Evolutionary conservation across 805 yeast genomes (phyloP).

Genomic region (Cephaloascus fragrans): DNA sequence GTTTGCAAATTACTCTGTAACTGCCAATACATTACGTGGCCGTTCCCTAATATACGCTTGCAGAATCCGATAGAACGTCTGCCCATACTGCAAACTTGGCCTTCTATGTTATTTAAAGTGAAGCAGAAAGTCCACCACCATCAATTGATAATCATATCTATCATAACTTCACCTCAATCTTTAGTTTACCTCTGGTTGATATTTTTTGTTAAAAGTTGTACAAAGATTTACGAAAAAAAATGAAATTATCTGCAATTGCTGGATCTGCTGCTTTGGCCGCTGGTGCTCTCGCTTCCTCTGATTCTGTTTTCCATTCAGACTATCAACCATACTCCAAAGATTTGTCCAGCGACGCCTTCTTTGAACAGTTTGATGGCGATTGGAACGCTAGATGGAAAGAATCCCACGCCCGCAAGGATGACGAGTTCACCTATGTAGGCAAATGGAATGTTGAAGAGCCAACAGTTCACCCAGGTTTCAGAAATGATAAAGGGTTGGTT

Average conservation of each 20-base stretch:
- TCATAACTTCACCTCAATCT: too few species aligned
- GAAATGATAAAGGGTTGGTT: slow-evolving; percentile 67
- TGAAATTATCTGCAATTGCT: slow-evolving; percentile 3
- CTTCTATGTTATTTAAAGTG: too few species aligned
- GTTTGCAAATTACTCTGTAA: too few species aligned
- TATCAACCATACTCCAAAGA: slow-evolving; percentile 24
- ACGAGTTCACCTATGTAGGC: slow-evolving; percentile 55
- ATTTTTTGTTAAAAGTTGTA: too few species aligned
- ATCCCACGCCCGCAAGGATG: slow-evolving; percentile 46
- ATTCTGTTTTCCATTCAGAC: slow-evolving; percentile 14
- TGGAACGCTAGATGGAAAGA: slow-evolving; percentile 42
- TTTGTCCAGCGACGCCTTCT: slow-evolving; percentile 36
- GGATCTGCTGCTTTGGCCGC: slow-evolving; percentile 4
- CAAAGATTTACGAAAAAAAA: too few species aligned
- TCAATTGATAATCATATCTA: too few species aligned
- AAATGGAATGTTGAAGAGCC: slow-evolving; percentile 69
- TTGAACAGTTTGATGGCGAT: slow-evolving; percentile 52
- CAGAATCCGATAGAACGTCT: too few species aligned
- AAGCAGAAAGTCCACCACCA: too few species aligned
- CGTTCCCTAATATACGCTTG: too few species aligned
- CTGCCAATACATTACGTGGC: too few species aligned
- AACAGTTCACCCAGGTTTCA: slow-evolving; percentile 44
- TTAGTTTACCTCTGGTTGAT: too few species aligned
- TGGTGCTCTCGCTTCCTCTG: slow-evolving; percentile 3
- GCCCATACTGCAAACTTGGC: too few species aligned